A percentile compares a stretch with the other conserved stretches of the same genome.
Conservation (phyloP, 805 yeast genomes). For the Zygoascus ofunaensis region DNA sequence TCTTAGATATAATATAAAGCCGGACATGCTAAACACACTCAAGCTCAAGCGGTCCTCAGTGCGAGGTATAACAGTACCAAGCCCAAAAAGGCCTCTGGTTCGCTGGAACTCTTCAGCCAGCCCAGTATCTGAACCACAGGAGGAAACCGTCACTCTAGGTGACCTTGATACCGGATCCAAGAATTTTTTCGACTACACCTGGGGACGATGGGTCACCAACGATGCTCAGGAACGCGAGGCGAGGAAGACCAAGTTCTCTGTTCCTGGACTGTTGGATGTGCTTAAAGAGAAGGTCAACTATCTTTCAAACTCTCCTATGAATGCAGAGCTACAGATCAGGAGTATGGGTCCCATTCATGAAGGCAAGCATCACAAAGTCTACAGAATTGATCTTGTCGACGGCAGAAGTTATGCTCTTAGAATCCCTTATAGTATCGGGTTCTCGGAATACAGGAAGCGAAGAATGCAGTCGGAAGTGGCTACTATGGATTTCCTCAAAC, state of each 20-base stretch:
- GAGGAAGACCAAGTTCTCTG: slow-evolving; percentile 72
- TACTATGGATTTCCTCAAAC: slow-evolving; percentile 69
- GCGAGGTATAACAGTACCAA: too few species aligned
- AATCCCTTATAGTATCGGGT: slow-evolving; percentile 76
- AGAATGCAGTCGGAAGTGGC: slow-evolving; percentile 87
- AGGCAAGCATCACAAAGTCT: slow-evolving; percentile 88
- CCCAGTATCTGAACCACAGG: neutral
- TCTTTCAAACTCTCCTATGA: slow-evolving; percentile 30
- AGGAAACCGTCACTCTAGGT: slow-evolving; percentile 10
- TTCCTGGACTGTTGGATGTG: slow-evolving; percentile 56
- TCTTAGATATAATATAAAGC: too few species aligned
- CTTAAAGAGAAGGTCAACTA: slow-evolving; percentile 22
- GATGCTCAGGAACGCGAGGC: slow-evolving; percentile 65
- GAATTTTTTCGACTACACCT: slow-evolving; percentile 70
- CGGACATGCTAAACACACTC: too few species aligned
- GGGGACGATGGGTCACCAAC: slow-evolving; percentile 92
- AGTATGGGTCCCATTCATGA: slow-evolving; percentile 81
- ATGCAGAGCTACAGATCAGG: slow-evolving; percentile 44
- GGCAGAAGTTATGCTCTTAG: slow-evolving; percentile 60
- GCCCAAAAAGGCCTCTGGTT: too few species aligned
- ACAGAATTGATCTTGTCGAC: slow-evolving; percentile 57
- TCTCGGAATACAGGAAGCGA: slow-evolving; percentile 42
- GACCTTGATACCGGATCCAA: slow-evolving; percentile 10
- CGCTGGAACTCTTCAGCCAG: neutral
- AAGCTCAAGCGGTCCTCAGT: too few species aligned